phyloP scores from a whole-genome alignment of 2,329 filamentous ascomycete genomes.

The Epichloe amarillans region DNA sequence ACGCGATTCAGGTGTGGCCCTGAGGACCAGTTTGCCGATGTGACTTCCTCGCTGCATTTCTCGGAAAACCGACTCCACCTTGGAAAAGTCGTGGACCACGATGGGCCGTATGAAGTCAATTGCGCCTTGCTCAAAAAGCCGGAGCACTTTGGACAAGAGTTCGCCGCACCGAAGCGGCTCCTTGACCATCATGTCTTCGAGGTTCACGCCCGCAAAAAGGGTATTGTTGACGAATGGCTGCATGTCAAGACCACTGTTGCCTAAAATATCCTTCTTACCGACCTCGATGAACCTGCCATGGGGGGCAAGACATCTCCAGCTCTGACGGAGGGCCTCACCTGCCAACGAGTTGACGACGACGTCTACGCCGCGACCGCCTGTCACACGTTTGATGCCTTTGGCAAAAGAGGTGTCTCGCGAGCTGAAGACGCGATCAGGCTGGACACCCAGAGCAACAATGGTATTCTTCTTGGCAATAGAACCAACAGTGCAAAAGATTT shows the following conservation, averaged over 20 bases:
- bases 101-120: neutral
- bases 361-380: conserved; percentile 6
- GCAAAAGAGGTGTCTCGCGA: neutral
- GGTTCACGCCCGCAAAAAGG: conserved; percentile 1
- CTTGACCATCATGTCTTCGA: neutral
- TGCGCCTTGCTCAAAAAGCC: neutral
- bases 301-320: conserved; percentile 16
- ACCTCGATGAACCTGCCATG: conserved; percentile 21
- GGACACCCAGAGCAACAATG: conserved; percentile 11
- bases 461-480: conserved; percentile 14
- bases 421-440: conserved; percentile 7
- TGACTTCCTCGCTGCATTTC: conserved; percentile 23
- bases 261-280: conserved; percentile 13
- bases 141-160: neutral
- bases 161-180: neutral
- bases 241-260: conserved; percentile 19
- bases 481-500: conserved; percentile 17
- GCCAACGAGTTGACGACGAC: neutral
- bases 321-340: conserved; percentile 8
- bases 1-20: conserved; percentile 3
- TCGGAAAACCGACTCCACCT: conserved; percentile 21
- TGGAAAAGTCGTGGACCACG: conserved; percentile 6
- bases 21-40: conserved; percentile 23
- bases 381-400: neutral
- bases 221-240: neutral